phyloP scores from a whole-genome alignment of 257 asterid genomes.

The Capsicum rhomboideum region DNA sequence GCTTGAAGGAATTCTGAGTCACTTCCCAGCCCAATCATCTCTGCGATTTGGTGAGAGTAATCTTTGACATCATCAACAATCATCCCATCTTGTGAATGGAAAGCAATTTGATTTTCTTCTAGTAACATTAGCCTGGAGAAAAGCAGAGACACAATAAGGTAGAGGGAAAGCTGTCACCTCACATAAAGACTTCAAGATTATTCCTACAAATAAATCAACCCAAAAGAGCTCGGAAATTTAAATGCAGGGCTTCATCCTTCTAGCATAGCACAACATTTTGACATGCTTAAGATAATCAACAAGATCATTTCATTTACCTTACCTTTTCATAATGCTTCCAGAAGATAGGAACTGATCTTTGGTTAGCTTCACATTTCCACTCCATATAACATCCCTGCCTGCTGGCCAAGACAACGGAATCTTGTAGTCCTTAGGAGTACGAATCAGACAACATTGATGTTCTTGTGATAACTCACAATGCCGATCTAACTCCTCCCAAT shows the following conservation, averaged over 20 bases:
- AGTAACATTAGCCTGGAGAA: constrained; percentile 83
- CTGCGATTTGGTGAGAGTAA: constrained; percentile 85
- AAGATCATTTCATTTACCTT: constrained; percentile 7
- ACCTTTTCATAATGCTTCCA: constrained; percentile 97
- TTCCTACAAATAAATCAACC: background rate
- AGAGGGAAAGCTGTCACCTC: background rate
- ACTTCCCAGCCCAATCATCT: constrained; percentile 86
- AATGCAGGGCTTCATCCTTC: background rate
- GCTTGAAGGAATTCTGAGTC: constrained; percentile 70
- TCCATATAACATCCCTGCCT: constrained; percentile 92
- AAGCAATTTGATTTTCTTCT: constrained; percentile 95
- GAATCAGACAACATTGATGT: constrained; percentile 61
- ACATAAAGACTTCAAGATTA: background rate
- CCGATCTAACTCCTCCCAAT: constrained; percentile 88
- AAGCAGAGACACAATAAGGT: constrained; percentile 2
- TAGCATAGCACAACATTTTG: background rate
- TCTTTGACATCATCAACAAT: constrained; percentile 76
- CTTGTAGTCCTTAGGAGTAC: constrained; percentile 93
- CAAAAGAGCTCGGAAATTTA: background rate
- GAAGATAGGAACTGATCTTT: constrained; percentile 97
- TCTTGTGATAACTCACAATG: constrained; percentile 71
- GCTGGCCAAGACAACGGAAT: constrained; percentile 90
- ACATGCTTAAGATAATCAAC: background rate
- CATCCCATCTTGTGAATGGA: constrained; percentile 79
- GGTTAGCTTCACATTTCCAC: constrained; percentile 84